phyloP scores from a whole-genome alignment of 176 grass and related monocot species.

The Hyparrhenia diplandra region DNA sequence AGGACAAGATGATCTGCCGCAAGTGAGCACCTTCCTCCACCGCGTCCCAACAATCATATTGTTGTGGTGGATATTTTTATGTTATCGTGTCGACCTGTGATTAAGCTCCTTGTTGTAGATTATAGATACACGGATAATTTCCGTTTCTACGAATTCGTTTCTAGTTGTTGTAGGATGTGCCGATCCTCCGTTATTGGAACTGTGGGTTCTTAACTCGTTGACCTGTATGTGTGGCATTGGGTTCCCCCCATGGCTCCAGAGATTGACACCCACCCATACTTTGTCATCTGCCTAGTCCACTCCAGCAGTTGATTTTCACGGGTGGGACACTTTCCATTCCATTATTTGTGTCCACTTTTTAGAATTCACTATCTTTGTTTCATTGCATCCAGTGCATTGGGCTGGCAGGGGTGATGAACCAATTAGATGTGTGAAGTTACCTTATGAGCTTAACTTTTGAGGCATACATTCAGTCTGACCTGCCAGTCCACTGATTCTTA shows the following conservation, averaged over 20 bases:
- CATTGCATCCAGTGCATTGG: neutral
- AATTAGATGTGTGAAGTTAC: constrained; percentile 50
- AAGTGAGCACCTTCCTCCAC: constrained; percentile 36
- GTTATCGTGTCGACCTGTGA: neutral
- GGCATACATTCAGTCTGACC: constrained; percentile 48
- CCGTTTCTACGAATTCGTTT: neutral
- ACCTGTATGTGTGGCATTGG: neutral
- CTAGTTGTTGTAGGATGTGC: neutral
- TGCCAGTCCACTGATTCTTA: neutral
- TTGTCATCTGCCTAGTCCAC: constrained; percentile 40
- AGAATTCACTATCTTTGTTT: neutral
- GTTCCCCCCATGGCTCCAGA: constrained; percentile 34
- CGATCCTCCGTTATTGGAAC: neutral
- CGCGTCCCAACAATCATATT: too few relatives aligned
- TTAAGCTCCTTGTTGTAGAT: neutral
- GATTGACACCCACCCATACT: constrained; percentile 35
- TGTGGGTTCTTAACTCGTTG: constrained; percentile 24
- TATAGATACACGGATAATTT: neutral
- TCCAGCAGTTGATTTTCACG: constrained; percentile 54
- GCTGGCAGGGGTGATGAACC: constrained; percentile 45
- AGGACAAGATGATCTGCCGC: constrained; percentile 94
- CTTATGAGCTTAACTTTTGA: constrained; percentile 49
- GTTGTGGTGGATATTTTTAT: neutral
- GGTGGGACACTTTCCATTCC: neutral
- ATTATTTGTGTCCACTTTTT: neutral